A percentile compares a stretch with the other conserved stretches of the same genome.
phyloP scores from a whole-genome alignment of 176 grass and related monocot genomes.

The Tuctoria greenei region DNA sequence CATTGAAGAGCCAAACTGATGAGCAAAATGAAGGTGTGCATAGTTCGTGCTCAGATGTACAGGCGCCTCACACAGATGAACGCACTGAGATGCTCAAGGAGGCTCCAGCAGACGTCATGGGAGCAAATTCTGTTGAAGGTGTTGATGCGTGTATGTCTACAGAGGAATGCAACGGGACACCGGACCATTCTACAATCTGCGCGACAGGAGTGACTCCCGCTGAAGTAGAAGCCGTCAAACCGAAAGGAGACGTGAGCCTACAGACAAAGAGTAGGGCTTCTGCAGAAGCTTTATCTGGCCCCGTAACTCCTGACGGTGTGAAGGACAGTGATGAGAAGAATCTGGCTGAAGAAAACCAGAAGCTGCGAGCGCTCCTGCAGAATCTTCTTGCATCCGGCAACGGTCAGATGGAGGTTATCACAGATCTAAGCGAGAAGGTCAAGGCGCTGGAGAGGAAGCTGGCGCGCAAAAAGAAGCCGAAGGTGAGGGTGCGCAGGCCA shows the following conservation, averaged over 20 bases:
- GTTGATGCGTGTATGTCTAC: background rate
- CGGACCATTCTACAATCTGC: background rate
- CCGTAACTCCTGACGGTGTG: background rate
- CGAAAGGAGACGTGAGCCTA: background rate
- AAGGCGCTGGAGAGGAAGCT: slow-evolving; percentile 60
- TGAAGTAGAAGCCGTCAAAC: background rate
- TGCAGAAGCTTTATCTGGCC: background rate
- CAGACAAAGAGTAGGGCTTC: slow-evolving; percentile 6
- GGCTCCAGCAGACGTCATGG: background rate
- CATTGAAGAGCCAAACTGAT: background rate
- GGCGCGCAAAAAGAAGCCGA: slow-evolving; percentile 48
- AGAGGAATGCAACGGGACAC: background rate
- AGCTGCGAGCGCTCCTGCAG: slow-evolving; percentile 60
- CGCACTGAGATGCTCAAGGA: background rate
- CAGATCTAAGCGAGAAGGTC: slow-evolving; percentile 63
- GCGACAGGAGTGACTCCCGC: background rate
- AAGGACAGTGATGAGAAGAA: slow-evolving; percentile 32
- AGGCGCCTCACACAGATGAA: background rate
- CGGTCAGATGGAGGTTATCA: slow-evolving; percentile 51
- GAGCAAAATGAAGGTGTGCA: background rate
- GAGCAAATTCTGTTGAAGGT: background rate
- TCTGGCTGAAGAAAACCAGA: slow-evolving; percentile 59
- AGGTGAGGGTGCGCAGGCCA: slow-evolving; percentile 42
- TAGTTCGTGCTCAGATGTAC: background rate
- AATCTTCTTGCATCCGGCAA: slow-evolving; percentile 55